Percentiles rank a stretch among this genome's conserved stretches.
phyloP scores from a whole-genome alignment of 1,139 yeast genomes.

The Hansenula anomala region DNA sequence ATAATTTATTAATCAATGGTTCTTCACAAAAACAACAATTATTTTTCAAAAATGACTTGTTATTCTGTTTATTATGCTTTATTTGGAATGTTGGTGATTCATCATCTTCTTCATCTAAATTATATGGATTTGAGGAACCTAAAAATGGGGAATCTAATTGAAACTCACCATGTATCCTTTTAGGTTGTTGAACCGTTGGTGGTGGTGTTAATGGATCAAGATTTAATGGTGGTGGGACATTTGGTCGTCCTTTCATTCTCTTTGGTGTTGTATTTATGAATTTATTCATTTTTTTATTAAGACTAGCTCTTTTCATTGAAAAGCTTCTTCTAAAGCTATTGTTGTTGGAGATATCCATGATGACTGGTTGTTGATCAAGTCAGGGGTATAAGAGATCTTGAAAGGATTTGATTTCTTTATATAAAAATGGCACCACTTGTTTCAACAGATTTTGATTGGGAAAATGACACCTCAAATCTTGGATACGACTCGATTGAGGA shows the following conservation, averaged over 20 bases:
- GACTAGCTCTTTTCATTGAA: not conserved
- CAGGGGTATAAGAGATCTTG: no score
- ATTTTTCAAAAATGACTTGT: conserved; percentile 20
- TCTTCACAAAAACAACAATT: conserved; percentile 33
- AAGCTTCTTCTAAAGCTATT: not conserved
- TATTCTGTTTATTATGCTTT: conserved; percentile 3
- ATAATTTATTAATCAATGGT: conserved; percentile 23
- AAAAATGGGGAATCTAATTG: no score
- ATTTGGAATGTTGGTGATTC: conserved; percentile 4
- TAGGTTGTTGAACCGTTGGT: conserved; percentile 12
- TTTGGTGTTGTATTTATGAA: conserved; percentile 9
- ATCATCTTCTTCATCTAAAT: no score
- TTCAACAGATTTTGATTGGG: no score
- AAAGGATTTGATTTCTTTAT: no score
- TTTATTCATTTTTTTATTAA: not conserved
- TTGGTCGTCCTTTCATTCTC: conserved; percentile 15
- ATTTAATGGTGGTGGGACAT: conserved; percentile 20
- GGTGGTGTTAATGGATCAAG: conserved; percentile 20
- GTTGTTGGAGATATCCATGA: no score
- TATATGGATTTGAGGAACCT: no score
- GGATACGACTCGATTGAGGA: no score
- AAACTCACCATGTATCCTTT: no score
- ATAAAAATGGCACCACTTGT: no score
- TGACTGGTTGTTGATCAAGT: no score
- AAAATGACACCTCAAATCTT: no score